Conservation (phyloP, 116 monocot genomes). For the Posidonia oceanica region DNA sequence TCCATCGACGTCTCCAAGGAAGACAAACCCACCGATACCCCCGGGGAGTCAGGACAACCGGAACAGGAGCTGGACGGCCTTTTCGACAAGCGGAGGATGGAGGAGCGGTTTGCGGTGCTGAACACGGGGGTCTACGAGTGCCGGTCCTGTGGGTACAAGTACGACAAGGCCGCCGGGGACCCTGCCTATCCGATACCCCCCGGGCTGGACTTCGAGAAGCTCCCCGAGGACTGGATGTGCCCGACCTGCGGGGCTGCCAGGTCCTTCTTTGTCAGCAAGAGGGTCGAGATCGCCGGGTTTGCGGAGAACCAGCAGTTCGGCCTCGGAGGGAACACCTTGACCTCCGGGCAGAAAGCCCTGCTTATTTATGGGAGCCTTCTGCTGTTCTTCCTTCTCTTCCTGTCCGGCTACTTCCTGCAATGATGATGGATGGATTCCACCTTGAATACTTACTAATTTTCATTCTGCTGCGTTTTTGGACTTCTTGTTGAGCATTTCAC, state of each 20-base stretch:
- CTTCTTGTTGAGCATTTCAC: too few relatives aligned
- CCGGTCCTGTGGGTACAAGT: constrained; percentile 73
- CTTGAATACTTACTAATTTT: too few relatives aligned
- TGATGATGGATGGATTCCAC: constrained; percentile 4
- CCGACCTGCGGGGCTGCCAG: constrained; percentile 83
- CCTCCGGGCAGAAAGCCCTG: constrained; percentile 63
- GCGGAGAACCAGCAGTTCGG: constrained; percentile 94
- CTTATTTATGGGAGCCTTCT: constrained; percentile 78
- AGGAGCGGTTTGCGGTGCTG: constrained; percentile 76
- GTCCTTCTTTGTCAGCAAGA: constrained; percentile 85
- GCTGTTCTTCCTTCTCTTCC: constrained; percentile 52
- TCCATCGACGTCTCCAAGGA: constrained; percentile 50
- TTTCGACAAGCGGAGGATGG: constrained; percentile 40
- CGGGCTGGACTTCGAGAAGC: constrained; percentile 53
- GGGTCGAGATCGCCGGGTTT: constrained; percentile 85
- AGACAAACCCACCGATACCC: constrained; percentile 9
- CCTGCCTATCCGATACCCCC: constrained; percentile 81
- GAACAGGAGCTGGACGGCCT: constrained; percentile 1
- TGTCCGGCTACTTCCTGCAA: constrained; percentile 87
- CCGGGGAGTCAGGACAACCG: not conserved
- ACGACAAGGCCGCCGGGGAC: constrained; percentile 67
- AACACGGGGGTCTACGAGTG: constrained; percentile 90
- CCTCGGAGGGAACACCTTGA: constrained; percentile 69
- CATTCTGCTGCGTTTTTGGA: too few relatives aligned
- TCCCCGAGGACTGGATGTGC: constrained; percentile 92